phyloP scores from a whole-genome alignment of 768 basidiomycete genomes.

The Ramaria sp. region DNA sequence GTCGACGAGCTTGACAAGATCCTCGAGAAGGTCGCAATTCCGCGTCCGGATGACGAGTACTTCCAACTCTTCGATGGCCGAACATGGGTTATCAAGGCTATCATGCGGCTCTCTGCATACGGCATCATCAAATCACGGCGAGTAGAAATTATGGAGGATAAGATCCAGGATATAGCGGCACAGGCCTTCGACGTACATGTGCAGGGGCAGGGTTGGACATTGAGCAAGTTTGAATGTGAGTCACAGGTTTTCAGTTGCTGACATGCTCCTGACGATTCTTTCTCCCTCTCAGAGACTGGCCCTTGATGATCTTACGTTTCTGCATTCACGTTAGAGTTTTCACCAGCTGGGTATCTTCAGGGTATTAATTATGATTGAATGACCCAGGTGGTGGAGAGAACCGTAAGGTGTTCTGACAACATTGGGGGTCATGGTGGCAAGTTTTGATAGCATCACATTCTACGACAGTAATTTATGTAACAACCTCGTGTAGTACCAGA shows the following conservation, averaged over 20 bases:
- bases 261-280: not conserved
- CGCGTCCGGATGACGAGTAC: conserved; percentile 4
- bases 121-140: conserved; percentile 6
- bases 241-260: not conserved
- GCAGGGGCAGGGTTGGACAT: not conserved
- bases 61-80: conserved; percentile 2
- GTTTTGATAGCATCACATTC: not conserved
- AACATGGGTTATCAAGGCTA: conserved; percentile 9
- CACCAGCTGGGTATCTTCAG: not conserved
- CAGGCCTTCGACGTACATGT: conserved; percentile 1
- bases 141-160: not conserved
- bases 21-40: conserved; percentile 6
- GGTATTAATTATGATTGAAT: not conserved
- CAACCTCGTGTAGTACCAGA: not conserved
- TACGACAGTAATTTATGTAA: not conserved
- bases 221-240: conserved; percentile 4
- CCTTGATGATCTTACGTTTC: not conserved
- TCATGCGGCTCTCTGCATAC: conserved; percentile 6
- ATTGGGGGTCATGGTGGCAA: not conserved
- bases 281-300: not conserved
- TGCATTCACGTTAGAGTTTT: not conserved
- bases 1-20: conserved; percentile 1
- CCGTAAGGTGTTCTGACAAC: not conserved
- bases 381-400: not conserved
- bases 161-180: conserved; percentile 2